A percentile compares a stretch with the other conserved stretches of the same genome.
These are phyloP conservation scores for Cryptosporidium meleagridis DNA, from an alignment of 169 alveolate genomes.

Conservation along the genomic window DNA sequence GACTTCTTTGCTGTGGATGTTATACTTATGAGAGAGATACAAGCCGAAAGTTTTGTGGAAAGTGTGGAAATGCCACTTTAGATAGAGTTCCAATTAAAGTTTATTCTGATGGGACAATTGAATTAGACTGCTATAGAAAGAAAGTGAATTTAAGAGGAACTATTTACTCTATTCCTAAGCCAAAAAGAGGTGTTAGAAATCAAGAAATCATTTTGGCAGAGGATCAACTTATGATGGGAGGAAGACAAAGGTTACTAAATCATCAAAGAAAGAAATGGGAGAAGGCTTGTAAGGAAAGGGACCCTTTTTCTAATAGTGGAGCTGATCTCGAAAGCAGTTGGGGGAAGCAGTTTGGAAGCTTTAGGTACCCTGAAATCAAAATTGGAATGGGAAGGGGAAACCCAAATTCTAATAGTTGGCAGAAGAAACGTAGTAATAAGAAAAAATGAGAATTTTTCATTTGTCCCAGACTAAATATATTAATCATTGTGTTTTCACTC, in stretches of 20 bases:
- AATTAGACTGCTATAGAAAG: slow-evolving; percentile 79
- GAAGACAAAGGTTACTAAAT: slow-evolving; percentile 76
- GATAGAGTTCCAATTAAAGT: slow-evolving; percentile 84
- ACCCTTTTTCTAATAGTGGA: slow-evolving; percentile 74
- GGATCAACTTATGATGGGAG: slow-evolving; percentile 85
- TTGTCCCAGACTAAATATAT: background rate
- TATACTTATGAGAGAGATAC: slow-evolving; percentile 77
- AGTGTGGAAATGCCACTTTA: slow-evolving; percentile 91
- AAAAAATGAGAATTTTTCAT: background rate
- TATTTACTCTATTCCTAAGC: slow-evolving; percentile 83
- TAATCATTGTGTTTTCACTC: no score
- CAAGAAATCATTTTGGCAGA: slow-evolving; percentile 84
- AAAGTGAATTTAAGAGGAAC: slow-evolving; percentile 82
- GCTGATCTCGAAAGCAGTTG: slow-evolving; percentile 37
- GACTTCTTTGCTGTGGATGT: slow-evolving; percentile 85
- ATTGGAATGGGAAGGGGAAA: slow-evolving; percentile 82
- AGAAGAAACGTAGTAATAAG: slow-evolving; percentile 54
- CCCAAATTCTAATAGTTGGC: slow-evolving; percentile 83
- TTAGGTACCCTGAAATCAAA: slow-evolving; percentile 72
- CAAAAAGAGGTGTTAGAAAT: slow-evolving; percentile 82
- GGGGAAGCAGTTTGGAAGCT: slow-evolving; percentile 68
- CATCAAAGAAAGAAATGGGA: slow-evolving; percentile 78
- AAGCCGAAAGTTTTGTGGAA: slow-evolving; percentile 84
- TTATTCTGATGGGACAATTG: slow-evolving; percentile 78
- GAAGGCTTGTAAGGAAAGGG: slow-evolving; percentile 75